These are phyloP conservation scores for Calendula officinalis DNA, from an alignment of 129 eudicot genomes.

Conservation along the genomic window DNA sequence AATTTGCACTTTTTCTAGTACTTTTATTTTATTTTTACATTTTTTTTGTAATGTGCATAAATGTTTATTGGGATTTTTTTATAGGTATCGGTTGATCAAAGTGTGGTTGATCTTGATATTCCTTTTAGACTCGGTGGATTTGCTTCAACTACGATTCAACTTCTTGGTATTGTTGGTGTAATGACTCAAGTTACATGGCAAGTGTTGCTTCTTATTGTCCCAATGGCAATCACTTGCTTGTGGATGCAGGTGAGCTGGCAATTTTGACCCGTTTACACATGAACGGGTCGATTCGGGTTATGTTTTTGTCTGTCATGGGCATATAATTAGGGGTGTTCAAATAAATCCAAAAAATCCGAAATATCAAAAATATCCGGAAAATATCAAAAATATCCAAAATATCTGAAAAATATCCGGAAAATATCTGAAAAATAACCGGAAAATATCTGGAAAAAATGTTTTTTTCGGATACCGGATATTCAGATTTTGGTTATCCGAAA, in stretches of 20 bases:
- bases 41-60: neutral
- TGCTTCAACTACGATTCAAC: slow-evolving; percentile 90
- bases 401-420: too few relatives aligned
- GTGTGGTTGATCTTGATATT: slow-evolving; percentile 89
- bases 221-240: slow-evolving; percentile 90
- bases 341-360: too few relatives aligned
- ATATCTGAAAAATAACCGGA: too few relatives aligned
- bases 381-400: too few relatives aligned
- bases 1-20: neutral
- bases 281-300: too few relatives aligned
- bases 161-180: slow-evolving; percentile 88
- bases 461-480: too few relatives aligned
- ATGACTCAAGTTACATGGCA: slow-evolving; percentile 92
- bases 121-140: slow-evolving; percentile 96
- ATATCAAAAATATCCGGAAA: too few relatives aligned
- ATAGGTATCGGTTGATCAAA: slow-evolving; percentile 94
- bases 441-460: too few relatives aligned
- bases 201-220: slow-evolving; percentile 80
- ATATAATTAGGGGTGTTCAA: too few relatives aligned
- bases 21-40: neutral
- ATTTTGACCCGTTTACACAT: neutral
- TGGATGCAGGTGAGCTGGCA: slow-evolving; percentile 84
- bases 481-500: too few relatives aligned
- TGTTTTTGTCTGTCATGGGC: neutral
- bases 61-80: slow-evolving; percentile 11